These are phyloP conservation scores for Tagetes erecta DNA, from an alignment of 129 eudicot species.

Conservation along the genomic window DNA sequence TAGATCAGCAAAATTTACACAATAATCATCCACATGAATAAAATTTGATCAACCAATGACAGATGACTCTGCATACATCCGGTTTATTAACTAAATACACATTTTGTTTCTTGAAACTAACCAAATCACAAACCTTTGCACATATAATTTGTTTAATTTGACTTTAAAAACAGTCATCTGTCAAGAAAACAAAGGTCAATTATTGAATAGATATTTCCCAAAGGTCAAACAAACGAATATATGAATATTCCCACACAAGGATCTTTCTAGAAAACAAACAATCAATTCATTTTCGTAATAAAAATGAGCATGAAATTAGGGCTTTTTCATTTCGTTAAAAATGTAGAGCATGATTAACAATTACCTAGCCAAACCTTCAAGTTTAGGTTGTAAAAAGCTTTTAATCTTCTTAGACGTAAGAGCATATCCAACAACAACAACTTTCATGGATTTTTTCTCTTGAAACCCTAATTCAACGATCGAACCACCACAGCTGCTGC, in stretches of 20 bases:
- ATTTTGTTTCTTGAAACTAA: neutral
- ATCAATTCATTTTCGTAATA: neutral
- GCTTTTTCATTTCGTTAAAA: neutral
- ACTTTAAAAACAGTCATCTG: neutral
- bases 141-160: neutral
- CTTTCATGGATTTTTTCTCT: conserved; percentile 48
- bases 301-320: neutral
- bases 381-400: conserved; percentile 92
- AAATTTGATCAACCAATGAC: neutral
- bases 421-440: conserved; percentile 94
- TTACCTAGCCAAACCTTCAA: conserved; percentile 87
- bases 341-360: neutral
- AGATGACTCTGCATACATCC: too few relatives aligned
- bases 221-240: conserved; percentile 15
- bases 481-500: conserved; percentile 18
- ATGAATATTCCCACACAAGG: conserved; percentile 24
- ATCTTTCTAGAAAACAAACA: conserved; percentile 22
- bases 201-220: neutral
- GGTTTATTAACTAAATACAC: neutral
- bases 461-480: conserved; percentile 48
- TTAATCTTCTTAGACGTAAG: conserved; percentile 85
- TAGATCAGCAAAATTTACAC: neutral
- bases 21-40: neutral
- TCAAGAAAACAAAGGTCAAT: neutral
- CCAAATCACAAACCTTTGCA: neutral